Percentiles rank a stretch among this genome's conserved stretches.
These are phyloP conservation scores for Zygoascus meyerae DNA, from an alignment of 1,139 yeast species.

Conservation along the genomic window DNA sequence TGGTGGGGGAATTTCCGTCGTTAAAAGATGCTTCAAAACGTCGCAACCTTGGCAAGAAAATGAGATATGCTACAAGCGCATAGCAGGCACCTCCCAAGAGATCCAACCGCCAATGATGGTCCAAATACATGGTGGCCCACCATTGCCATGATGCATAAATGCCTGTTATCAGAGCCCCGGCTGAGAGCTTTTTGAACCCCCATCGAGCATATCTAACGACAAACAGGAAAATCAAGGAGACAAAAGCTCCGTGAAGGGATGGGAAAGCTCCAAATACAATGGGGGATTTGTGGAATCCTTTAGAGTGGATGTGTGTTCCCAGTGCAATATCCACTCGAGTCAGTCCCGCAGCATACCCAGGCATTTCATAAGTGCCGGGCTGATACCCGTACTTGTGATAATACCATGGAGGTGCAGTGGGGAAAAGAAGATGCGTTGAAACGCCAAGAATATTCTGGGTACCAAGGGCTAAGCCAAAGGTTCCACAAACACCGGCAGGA, in stretches of 20 bases:
- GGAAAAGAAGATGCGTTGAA: conserved; percentile 52
- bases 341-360: conserved; percentile 67
- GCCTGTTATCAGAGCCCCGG: conserved; percentile 36
- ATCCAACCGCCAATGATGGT: conserved; percentile 66
- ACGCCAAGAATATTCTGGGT: conserved; percentile 56
- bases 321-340: conserved; percentile 57
- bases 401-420: conserved; percentile 72
- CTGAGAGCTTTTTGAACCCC: conserved; percentile 18
- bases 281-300: conserved; percentile 62
- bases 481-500: conserved; percentile 52
- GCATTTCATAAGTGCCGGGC: conserved; percentile 51
- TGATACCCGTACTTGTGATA: conserved; percentile 50
- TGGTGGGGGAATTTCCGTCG: conserved; percentile 26
- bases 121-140: conserved; percentile 72
- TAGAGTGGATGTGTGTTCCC: conserved; percentile 56
- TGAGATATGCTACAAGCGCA: conserved; percentile 41
- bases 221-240: conserved; percentile 48
- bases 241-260: conserved; percentile 61
- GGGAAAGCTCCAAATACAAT: conserved; percentile 70
- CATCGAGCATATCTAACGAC: conserved; percentile 39
- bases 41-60: conserved; percentile 28
- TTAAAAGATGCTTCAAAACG: conserved; percentile 8
- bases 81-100: conserved; percentile 49
- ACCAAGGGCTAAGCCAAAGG: conserved; percentile 51
- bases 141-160: conserved; percentile 50